Conservation (phyloP, 371 early-diverging fungal species). For the Apophysomyces sp. region DNA sequence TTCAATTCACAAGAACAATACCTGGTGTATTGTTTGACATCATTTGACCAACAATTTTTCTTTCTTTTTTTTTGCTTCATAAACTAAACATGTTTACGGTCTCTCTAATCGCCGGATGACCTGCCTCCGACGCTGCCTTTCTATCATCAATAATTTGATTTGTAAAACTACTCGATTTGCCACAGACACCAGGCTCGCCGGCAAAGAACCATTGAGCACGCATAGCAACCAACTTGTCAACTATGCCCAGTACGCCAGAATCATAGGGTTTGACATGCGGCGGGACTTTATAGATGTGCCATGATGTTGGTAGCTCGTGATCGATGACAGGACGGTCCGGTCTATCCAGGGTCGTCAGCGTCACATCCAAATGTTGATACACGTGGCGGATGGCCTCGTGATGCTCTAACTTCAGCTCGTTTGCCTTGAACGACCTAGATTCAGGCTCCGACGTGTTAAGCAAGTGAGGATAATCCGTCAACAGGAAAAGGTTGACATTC, state of each 20-base stretch:
- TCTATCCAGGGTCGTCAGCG: slow-evolving; percentile 22
- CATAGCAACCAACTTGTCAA: slow-evolving; percentile 53
- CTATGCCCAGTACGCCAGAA: slow-evolving; percentile 39
- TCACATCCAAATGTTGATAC: slow-evolving; percentile 33
- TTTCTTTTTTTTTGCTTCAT: not conserved
- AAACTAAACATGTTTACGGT: slow-evolving; percentile 11
- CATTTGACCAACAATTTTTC: not conserved
- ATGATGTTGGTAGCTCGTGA: slow-evolving; percentile 73
- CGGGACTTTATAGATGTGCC: slow-evolving; percentile 33
- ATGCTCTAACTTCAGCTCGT: slow-evolving; percentile 30
- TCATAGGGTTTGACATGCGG: slow-evolving; percentile 22
- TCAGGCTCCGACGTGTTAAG: slow-evolving; percentile 33
- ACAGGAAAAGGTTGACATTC: slow-evolving; percentile 27
- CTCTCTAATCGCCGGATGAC: slow-evolving; percentile 6
- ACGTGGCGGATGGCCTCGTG: slow-evolving; percentile 43
- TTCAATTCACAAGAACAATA: not conserved
- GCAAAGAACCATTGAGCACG: slow-evolving; percentile 46
- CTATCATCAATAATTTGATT: slow-evolving; percentile 25
- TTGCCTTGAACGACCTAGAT: slow-evolving; percentile 35
- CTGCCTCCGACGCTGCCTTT: slow-evolving; percentile 3
- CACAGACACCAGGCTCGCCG: slow-evolving; percentile 42
- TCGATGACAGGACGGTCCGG: slow-evolving; percentile 58
- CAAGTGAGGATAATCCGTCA: slow-evolving; percentile 52
- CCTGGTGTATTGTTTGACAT: not conserved
- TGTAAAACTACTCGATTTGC: slow-evolving; percentile 43